Percentiles rank a stretch among this genome's conserved stretches.
These are phyloP conservation scores for Symbiodinium pilosum DNA, from an alignment of 73 alveolate genomes.

Conservation along the genomic window DNA sequence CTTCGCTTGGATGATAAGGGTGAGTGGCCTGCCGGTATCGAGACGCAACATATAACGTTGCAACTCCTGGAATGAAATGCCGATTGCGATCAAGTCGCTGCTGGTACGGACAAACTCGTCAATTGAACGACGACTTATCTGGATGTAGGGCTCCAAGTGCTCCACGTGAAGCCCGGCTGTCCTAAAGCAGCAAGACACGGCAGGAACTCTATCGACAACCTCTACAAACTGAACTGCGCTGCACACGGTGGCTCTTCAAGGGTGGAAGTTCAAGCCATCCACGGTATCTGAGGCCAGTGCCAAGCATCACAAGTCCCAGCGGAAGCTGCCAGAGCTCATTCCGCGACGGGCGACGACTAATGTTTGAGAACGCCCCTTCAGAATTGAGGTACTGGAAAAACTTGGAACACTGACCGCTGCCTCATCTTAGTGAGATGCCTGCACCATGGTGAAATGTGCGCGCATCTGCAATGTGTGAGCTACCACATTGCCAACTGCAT, in stretches of 20 bases:
- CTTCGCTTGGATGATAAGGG: not conserved
- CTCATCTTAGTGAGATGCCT: too few relatives aligned
- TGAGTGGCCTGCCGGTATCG: not conserved
- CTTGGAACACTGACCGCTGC: too few relatives aligned
- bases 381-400: not conserved
- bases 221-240: too few relatives aligned
- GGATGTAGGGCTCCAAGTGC: not conserved
- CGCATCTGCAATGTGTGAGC: too few relatives aligned
- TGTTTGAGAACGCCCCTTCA: not conserved
- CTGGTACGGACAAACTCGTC: not conserved
- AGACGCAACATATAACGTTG: too few relatives aligned
- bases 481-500: too few relatives aligned
- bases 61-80: too few relatives aligned
- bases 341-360: not conserved
- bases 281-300: not conserved
- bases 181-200: not conserved
- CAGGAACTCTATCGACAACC: too few relatives aligned
- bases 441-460: too few relatives aligned
- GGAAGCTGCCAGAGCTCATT: not conserved
- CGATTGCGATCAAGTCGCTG: not conserved
- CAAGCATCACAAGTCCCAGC: not conserved
- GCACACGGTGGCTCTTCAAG: too few relatives aligned
- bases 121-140: too few relatives aligned
- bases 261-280: too few relatives aligned
- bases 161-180: not conserved